Conservation (phyloP, 192 early-diverging fungal species). For the Backusella parvicylindrica region DNA sequence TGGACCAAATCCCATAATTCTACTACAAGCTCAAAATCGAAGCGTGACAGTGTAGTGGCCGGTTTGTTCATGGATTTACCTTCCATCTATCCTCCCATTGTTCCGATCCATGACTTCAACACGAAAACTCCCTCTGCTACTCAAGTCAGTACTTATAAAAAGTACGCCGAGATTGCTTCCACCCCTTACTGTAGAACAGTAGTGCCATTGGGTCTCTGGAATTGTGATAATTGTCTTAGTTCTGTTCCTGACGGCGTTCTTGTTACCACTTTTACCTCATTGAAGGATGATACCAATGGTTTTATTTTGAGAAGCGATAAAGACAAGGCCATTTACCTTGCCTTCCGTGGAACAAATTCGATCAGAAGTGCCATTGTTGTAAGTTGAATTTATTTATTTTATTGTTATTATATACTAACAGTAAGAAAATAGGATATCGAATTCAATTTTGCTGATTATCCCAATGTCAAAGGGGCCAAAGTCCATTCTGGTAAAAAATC, state of each 20-base stretch:
- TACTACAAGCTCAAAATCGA: neutral
- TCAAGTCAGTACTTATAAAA: neutral
- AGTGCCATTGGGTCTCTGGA: neutral
- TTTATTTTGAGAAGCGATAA: constrained; percentile 7
- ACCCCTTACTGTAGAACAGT: constrained; percentile 3
- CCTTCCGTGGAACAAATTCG: constrained; percentile 1
- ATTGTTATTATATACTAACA: neutral
- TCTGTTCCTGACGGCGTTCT: neutral
- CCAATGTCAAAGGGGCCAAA: neutral
- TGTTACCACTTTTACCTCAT: neutral
- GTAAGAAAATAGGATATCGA: neutral
- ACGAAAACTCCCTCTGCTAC: neutral
- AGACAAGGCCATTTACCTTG: neutral
- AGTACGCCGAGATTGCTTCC: neutral
- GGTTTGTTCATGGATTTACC: neutral
- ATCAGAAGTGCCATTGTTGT: constrained; percentile 5
- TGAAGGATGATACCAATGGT: neutral
- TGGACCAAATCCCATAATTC: neutral
- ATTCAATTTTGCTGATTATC: neutral
- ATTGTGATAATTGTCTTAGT: neutral
- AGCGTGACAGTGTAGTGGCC: neutral
- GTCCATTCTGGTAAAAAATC: constrained; percentile 12
- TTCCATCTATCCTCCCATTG: neutral
- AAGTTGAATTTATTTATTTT: neutral
- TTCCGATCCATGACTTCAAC: neutral